Base-by-base conservation (phyloP, 345 rosid species). In the Raphanus raphanistrum region DNA sequence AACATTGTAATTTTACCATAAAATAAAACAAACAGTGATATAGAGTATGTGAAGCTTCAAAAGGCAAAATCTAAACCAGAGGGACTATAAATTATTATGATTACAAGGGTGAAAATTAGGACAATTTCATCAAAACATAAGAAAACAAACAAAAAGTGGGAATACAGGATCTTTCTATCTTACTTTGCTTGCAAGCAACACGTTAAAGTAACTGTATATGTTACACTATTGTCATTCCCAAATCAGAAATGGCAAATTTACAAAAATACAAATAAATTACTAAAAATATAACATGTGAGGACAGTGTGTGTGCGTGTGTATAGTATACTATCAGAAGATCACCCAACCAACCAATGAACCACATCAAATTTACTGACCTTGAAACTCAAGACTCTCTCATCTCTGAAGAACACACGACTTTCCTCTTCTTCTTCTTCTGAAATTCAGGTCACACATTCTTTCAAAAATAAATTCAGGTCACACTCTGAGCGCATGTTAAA, bases 181-280 rank as follows among this genome's bases (percentile, higher is more conserved):
- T 71, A 58, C 73, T 76, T 79, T 76, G 66, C 65, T 76, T 73
- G 57, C 75, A 83, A 81, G 77, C 62, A 61, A 81, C 66, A 70
- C 33, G 64, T 55, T 77, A 66, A 63, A 7, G 60, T 60, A 57
- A 48, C 35, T 68, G 76, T 74, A 63, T 87, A 88, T 85, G 75
- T 86, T 85, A 85, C 91, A 88, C 33, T 76, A 35, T 69, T 72
- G 82, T 91, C 87, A 80, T 67, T 79, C 74, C 81, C 73, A 75
- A 63, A 69, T 63, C 66, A 71, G 70, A 73, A 78, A 80, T 82
- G 85, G 73, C 87, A 72, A 43, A 43, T 31, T 80, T 73, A 73
- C 84, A 83, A 82, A 65, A 81, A 82, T 75, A 84, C 86, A 68
- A 75, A 29, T 13, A 63, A 74, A 69, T 54, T 28, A 63, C 41